Percentiles rank a stretch among this genome's conserved stretches.
Conservation (phyloP, 257 asterid species). For the Solanum tarapatanum region DNA sequence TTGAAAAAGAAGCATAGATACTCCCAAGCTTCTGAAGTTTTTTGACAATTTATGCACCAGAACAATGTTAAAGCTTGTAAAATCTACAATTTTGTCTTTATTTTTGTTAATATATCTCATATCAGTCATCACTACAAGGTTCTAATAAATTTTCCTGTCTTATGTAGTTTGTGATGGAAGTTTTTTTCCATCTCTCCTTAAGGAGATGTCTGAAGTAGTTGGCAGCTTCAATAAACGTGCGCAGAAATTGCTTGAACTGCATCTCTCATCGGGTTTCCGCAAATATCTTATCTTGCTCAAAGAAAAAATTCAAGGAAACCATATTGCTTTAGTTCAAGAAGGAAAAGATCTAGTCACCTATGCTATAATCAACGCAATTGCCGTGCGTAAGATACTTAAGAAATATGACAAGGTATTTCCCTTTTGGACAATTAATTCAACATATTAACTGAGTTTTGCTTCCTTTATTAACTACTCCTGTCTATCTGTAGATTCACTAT, state of each 20-base stretch:
- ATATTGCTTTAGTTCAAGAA: slow-evolving; percentile 49
- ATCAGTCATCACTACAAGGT: not conserved
- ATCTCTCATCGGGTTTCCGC: slow-evolving; percentile 63
- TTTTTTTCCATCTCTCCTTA: slow-evolving; percentile 71
- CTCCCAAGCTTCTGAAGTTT: not conserved
- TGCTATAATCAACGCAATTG: slow-evolving; percentile 75
- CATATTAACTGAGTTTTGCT: not conserved
- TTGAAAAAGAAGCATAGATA: not conserved
- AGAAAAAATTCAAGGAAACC: slow-evolving; percentile 45
- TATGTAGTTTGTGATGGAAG: slow-evolving; percentile 85
- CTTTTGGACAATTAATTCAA: not conserved
- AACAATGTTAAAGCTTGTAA: not conserved
- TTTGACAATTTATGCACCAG: not conserved
- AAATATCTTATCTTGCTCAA: slow-evolving; percentile 58
- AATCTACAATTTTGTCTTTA: not conserved
- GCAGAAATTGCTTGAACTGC: slow-evolving; percentile 55
- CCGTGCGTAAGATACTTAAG: slow-evolving; percentile 92
- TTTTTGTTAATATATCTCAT: not conserved
- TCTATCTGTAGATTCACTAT: slow-evolving; percentile 50
- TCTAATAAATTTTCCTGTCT: not conserved
- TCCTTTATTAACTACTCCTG: not conserved
- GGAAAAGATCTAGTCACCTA: slow-evolving; percentile 71
- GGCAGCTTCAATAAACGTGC: slow-evolving; percentile 73
- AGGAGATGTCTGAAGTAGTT: slow-evolving; percentile 88
- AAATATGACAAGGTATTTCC: slow-evolving; percentile 69